Conservation (phyloP, 257 asterid species). For the Craterostigma plantagineum region DNA sequence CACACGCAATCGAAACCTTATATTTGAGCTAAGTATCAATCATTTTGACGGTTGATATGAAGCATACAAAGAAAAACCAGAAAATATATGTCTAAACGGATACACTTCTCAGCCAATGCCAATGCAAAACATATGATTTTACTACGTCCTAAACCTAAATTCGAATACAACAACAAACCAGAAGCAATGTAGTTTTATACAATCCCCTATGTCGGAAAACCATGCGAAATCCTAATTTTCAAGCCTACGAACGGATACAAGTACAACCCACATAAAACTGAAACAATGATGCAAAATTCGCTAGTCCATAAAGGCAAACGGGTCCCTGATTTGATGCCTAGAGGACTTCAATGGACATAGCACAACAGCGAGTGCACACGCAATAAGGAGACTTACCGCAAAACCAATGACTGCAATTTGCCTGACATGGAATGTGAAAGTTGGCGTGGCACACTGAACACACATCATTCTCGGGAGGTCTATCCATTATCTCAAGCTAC, state of each 20-base stretch:
- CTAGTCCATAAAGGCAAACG: neutral
- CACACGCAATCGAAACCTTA: slow-evolving; percentile 2
- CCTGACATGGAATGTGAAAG: slow-evolving; percentile 70
- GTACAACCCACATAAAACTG: too few relatives aligned
- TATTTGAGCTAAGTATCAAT: neutral
- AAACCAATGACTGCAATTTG: slow-evolving; percentile 92
- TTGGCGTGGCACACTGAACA: slow-evolving; percentile 69
- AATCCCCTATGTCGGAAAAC: too few relatives aligned
- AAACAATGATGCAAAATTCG: too few relatives aligned
- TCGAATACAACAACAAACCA: too few relatives aligned
- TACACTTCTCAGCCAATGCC: too few relatives aligned
- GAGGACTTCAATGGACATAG: neutral
- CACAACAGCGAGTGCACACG: neutral
- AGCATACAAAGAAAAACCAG: neutral
- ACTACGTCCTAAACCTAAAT: too few relatives aligned
- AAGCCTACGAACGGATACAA: too few relatives aligned
- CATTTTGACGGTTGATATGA: neutral
- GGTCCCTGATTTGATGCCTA: neutral
- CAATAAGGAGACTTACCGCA: slow-evolving; percentile 42
- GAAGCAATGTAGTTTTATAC: too few relatives aligned
- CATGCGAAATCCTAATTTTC: too few relatives aligned
- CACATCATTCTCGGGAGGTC: slow-evolving; percentile 64
- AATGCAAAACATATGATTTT: too few relatives aligned
- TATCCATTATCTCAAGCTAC: slow-evolving; percentile 31
- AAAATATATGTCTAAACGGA: too few relatives aligned